Evolutionary conservation across 2,329 filamentous ascomycete genomes (phyloP), one percentile per base, ranked within the genome.

Genomic region (Sporothrix pseudoabietina): DNA sequence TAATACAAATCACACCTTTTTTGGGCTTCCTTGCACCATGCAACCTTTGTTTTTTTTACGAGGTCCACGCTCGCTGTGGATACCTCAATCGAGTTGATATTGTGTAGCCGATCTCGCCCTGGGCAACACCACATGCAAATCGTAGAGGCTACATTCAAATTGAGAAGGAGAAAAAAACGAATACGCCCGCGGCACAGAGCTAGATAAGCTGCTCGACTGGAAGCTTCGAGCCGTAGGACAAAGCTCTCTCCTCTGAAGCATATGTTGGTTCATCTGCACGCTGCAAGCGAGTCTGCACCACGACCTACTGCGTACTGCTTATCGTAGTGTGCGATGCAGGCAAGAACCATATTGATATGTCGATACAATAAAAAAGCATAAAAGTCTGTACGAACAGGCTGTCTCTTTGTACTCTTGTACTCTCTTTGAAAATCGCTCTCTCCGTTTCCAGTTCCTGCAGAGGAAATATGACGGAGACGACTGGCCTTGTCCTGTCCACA

Each of bases 401-500:
- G 1, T 16, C 44, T 5, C n/a, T 26, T 63, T 63, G 59, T 30
- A 14, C 59, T 30, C 4, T 16, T 22, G 57, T 39, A 39, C 44
- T 49, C 44, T 4, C 22, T 55, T 30, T 14, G 4, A 55, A 49
- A 49, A 52, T 52, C 65, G 41, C 65, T 26, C 47, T 35, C 49
- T 30, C 22, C 66, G 19, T 22, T 14, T 39, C 35, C 32, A 16
- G 59, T n/a, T 32, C 12, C 52, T 71, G 69, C 54, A 71, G 69
- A n/a, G 7, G 69, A 71, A 4, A 32, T 71, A 59, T 71, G 69
- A 71, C 69, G 52, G 52, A 44, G 10, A 44, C 14, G 22, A 30
- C 52, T 57, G 68, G 52, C 39, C 54, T 59, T 71, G 69, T 59
- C 52, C 30, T 54, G 66, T 3, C 26, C 66, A 59, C 69, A 71